These are phyloP conservation scores for Boletus pseudopeckii DNA, from an alignment of 768 basidiomycete genomes.

Conservation along the genomic window DNA sequence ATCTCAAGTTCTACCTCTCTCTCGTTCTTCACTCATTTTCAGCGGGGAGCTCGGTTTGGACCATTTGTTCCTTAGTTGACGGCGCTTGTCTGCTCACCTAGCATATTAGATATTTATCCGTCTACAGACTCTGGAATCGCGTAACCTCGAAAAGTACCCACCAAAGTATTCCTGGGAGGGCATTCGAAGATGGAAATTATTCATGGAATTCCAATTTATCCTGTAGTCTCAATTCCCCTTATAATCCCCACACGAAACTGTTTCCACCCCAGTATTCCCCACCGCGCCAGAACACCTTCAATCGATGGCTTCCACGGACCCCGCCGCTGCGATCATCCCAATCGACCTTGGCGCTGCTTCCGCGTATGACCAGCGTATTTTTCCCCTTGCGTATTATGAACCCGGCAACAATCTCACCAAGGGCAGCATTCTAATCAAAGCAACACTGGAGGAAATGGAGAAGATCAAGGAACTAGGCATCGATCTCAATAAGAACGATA, in stretches of 20 bases:
- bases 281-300: neutral
- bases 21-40: neutral
- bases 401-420: neutral
- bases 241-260: neutral
- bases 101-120: neutral
- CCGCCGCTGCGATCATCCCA: neutral
- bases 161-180: neutral
- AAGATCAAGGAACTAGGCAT: neutral
- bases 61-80: neutral
- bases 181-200: neutral
- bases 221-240: neutral
- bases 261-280: neutral
- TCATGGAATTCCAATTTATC: neutral
- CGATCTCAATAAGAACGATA: neutral
- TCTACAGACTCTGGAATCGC: neutral
- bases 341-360: neutral
- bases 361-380: neutral
- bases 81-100: neutral
- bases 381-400: constrained; percentile 5
- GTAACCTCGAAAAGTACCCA: neutral
- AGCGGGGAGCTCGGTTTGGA: too few relatives aligned
- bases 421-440: neutral
- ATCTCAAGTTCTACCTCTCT: too few relatives aligned
- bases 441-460: constrained; percentile 7
- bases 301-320: neutral